A percentile compares a stretch with the other conserved stretches of the same genome.
phyloP scores from a whole-genome alignment of 1,284 basidiomycete species.

The Rhizopogon hawkerae region DNA sequence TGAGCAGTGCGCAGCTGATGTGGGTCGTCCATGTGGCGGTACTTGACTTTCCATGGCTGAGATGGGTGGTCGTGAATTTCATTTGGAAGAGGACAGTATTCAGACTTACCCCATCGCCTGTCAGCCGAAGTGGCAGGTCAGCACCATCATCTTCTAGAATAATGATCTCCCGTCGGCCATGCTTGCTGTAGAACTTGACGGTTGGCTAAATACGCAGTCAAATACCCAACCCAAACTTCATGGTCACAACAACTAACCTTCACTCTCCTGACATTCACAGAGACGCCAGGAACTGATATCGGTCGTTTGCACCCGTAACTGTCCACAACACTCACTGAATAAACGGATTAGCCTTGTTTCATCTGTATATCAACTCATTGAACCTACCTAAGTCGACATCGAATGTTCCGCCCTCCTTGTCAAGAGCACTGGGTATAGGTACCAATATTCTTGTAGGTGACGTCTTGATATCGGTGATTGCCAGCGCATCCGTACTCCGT shows the following conservation, averaged over 20 bases:
- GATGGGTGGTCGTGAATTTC: neutral
- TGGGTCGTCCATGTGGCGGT: slow-evolving; percentile 49
- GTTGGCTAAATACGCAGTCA: slow-evolving; percentile 54
- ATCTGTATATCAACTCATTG: neutral
- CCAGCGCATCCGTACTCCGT: slow-evolving; percentile 49
- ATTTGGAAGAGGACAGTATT: neutral
- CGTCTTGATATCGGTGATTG: slow-evolving; percentile 49
- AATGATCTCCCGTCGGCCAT: slow-evolving; percentile 47
- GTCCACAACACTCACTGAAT: slow-evolving; percentile 76
- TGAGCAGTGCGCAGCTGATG: slow-evolving; percentile 37
- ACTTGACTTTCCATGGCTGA: slow-evolving; percentile 81
- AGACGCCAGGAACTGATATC: slow-evolving; percentile 69
- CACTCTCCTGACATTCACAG: slow-evolving; percentile 82
- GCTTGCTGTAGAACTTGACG: slow-evolving; percentile 72
- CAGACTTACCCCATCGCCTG: slow-evolving; percentile 71
- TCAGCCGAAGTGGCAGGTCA: slow-evolving; percentile 71
- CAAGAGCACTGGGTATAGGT: slow-evolving; percentile 59
- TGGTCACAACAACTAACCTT: slow-evolving; percentile 42
- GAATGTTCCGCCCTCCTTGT: slow-evolving; percentile 68
- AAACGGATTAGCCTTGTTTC: slow-evolving; percentile 2
- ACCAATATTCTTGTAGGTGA: slow-evolving; percentile 52
- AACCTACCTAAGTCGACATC: slow-evolving; percentile 68
- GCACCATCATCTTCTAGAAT: slow-evolving; percentile 74
- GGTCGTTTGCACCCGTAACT: slow-evolving; percentile 79
- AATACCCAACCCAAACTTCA: neutral